Evolutionary conservation across 495 filamentous ascomycete genomes (phyloP).

Genomic region (Aspergillus affinis): DNA sequence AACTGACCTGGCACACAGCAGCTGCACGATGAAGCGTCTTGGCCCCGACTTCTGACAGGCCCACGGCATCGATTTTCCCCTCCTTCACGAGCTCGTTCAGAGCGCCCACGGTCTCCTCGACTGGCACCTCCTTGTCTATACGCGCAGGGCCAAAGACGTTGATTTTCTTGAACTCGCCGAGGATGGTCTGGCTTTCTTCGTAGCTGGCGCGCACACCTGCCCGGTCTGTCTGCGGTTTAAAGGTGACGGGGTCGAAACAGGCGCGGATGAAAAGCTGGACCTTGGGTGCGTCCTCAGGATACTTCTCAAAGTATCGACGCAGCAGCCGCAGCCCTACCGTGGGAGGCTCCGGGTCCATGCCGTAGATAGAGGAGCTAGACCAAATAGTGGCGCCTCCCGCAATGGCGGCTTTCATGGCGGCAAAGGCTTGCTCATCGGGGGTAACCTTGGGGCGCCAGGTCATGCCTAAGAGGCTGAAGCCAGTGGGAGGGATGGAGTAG

Average conservation of each 20-base stretch:
- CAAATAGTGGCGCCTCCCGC: slow-evolving; percentile 1
- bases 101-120: slow-evolving; percentile 2
- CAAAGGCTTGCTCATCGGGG: slow-evolving; percentile 4
- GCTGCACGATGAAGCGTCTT: slow-evolving; percentile 1
- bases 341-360: slow-evolving; percentile 5
- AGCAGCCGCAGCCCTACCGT: slow-evolving; percentile 1
- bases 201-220: slow-evolving; percentile 4
- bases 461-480: slow-evolving; percentile 3
- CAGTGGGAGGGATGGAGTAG: background rate
- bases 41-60: slow-evolving; percentile 1
- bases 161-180: slow-evolving; percentile 4
- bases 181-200: slow-evolving; percentile 2
- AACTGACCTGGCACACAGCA: slow-evolving; percentile 1
- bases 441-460: slow-evolving; percentile 4
- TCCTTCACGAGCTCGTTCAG: slow-evolving; percentile 1
- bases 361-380: slow-evolving; percentile 1
- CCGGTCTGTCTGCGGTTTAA: slow-evolving; percentile 1
- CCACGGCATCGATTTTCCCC: slow-evolving; percentile 1
- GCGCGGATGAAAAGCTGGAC: slow-evolving; percentile 4
- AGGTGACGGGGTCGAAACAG: slow-evolving; percentile 1
- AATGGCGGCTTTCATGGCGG: slow-evolving; percentile 3
- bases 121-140: slow-evolving; percentile 1
- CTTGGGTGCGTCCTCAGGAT: slow-evolving; percentile 2
- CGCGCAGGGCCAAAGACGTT: slow-evolving; percentile 4
- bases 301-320: slow-evolving; percentile 4